phyloP scores from a whole-genome alignment of 1,284 basidiomycete genomes.

The Amanita bisporigera region DNA sequence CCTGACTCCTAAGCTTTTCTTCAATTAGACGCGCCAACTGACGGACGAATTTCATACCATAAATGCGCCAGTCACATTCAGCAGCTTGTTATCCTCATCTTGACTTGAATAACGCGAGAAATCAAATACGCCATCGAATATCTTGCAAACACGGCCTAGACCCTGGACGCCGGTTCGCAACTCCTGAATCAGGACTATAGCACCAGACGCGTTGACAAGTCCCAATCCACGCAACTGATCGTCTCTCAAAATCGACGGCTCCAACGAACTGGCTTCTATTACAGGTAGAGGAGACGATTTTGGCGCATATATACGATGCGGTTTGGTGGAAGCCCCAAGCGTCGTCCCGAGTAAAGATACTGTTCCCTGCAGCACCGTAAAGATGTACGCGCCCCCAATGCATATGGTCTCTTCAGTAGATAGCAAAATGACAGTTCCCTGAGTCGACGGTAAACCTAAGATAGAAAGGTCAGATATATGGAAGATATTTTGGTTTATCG shows the following conservation, averaged over 20 bases:
- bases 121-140: conserved; percentile 64
- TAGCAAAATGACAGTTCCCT: conserved; percentile 51
- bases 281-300: conserved; percentile 69
- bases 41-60: conserved; percentile 47
- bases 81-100: conserved; percentile 24
- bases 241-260: conserved; percentile 29
- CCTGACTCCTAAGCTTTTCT: conserved; percentile 45
- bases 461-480: conserved; percentile 47
- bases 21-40: conserved; percentile 51
- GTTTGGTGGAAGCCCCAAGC: conserved; percentile 48
- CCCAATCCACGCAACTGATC: conserved; percentile 19
- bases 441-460: conserved; percentile 29
- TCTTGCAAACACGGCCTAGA: conserved; percentile 63
- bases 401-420: conserved; percentile 54
- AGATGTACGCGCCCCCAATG: conserved; percentile 61
- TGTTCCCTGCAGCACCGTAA: conserved; percentile 61
- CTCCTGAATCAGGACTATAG: conserved; percentile 61
- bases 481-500: conserved; percentile 53
- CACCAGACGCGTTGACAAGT: conserved; percentile 27
- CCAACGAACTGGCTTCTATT: conserved; percentile 47
- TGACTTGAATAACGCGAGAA: conserved; percentile 46
- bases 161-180: conserved; percentile 64
- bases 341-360: conserved; percentile 57
- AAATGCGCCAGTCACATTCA: conserved; percentile 59
- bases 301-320: conserved; percentile 65